Base-by-base conservation (phyloP, 257 asterid species). In the Coffea canephora region DNA sequence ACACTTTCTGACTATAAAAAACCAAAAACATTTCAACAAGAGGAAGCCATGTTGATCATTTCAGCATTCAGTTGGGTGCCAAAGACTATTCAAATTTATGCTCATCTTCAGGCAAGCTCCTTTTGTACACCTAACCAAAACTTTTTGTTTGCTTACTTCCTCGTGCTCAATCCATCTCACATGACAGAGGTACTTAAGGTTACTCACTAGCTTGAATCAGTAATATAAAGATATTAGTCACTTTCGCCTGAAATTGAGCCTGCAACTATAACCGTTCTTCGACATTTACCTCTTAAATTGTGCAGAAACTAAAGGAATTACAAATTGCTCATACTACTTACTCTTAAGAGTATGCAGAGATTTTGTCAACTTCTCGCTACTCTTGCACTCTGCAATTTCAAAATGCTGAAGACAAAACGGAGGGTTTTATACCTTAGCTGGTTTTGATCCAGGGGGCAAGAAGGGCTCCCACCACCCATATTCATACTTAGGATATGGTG, bases 381-480 rank as follows among this genome's bases (percentile, higher is more conserved):
- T 69, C 41, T 19, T 55, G 74, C 62, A 71, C 31, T 69, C 67
- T 45, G 72, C 36, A 77, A 77, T 57, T 78, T 80, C 82, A 78
- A 86, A 82, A 39, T 25, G 62, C 66, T 25, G 14, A 62, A 66
- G 78, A 46, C 23, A 39, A 9, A 25, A 36, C 10, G 65, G 69
- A 31, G 34, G 49, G 77, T 82, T 75, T 87, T 91, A 92, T 83
- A 92, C 95, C 75, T 81, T 81, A 23, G 85, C 84, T 19, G 93
- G 78, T 49, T 79, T 85, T 64, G 86, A 80, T 74, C 71, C 83
- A 19, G 93, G 83, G 71, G 88, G 96, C 57, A 94, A 91, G 88
- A 89, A 94, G 25, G 89, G 82, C 82, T 90, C 97, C 98, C 98
- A 93, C 97, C 98, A 94, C 36, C 97, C 98, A 6, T 11, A 90